These are phyloP conservation scores for Gossypium davidsonii DNA, from an alignment of 441 rosid species.

Conservation along the genomic window DNA sequence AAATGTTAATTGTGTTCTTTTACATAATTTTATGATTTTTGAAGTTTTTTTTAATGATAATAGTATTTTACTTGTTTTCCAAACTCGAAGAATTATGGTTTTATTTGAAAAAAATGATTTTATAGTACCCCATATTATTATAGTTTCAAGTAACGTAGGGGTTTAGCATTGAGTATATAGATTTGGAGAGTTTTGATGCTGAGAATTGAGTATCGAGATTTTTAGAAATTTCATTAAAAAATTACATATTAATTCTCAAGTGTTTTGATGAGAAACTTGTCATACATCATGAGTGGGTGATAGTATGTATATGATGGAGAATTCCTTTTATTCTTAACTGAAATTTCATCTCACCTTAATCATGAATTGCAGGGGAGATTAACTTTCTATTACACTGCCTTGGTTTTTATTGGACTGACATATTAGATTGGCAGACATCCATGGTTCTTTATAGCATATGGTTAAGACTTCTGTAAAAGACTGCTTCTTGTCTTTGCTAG, in stretches of 20 bases:
- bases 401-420: not conserved
- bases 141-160: not conserved
- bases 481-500: not conserved
- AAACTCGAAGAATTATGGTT: not conserved
- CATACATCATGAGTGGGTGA: not conserved
- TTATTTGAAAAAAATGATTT: not conserved
- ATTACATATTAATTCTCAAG: not conserved
- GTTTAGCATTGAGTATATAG: not conserved
- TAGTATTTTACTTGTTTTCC: not conserved
- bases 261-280: not conserved
- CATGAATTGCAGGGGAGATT: not conserved
- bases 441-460: not conserved
- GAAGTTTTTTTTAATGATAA: not conserved
- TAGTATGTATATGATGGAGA: not conserved
- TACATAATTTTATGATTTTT: not conserved
- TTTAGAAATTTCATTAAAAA: not conserved
- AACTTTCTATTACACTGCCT: not conserved
- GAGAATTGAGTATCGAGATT: not conserved
- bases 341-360: not conserved
- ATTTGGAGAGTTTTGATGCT: not conserved
- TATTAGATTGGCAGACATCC: not conserved
- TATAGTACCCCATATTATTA: not conserved
- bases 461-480: not conserved
- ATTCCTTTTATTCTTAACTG: not conserved
- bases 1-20: not conserved